Evolutionary conservation across 768 basidiomycete genomes (phyloP), one percentile per base, ranked within the genome.

Genomic region (Termitomyces sp.): DNA sequence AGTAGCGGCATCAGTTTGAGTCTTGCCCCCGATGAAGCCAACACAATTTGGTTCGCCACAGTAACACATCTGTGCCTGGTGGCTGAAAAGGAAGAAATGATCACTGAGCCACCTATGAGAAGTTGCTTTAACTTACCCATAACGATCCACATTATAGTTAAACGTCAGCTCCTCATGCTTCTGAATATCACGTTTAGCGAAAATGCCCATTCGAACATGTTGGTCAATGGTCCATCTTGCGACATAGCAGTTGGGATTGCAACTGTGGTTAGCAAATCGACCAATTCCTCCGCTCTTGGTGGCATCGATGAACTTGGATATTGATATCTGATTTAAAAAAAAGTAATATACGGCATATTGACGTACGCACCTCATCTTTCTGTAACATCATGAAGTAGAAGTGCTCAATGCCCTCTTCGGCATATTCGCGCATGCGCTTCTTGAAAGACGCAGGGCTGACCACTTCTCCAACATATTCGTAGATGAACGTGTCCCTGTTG

Each of bases 361-460:
- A 42, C 36, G 18, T 15, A 72, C 84, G 57, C 64, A 94, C 95
- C 83, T 98, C 95, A 65, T 96, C 95, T 69, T 92, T 94, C 75
- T 99, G 97, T 58, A 99, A 73, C 91, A 96, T 95, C 97, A 98
- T 99, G 71, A 99, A 99, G 76, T 98, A 99, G 66, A 98, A 99
- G 72, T 98, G 97, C 54, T 84, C 80, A 63, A 98, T 94, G 18
- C 96, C 96, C 70, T 97, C 93, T 45, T 87, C 84, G 2, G 85
- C 95, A 69, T 99, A 99, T 9, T 89, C 88, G 41, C 89, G 84
- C 93, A 99, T 98, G 33, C 96, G 86, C 71, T 92, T 93, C 73
- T 89, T 84, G 71, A 99, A 97, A 16, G 89, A 88, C 12, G 77
- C 75, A 37, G 93, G 89, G 58, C 84, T 89, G 65, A 99, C 91